Base-by-base conservation (phyloP, 805 yeast genomes). In the Saccharomycopsis fodiens region DNA sequence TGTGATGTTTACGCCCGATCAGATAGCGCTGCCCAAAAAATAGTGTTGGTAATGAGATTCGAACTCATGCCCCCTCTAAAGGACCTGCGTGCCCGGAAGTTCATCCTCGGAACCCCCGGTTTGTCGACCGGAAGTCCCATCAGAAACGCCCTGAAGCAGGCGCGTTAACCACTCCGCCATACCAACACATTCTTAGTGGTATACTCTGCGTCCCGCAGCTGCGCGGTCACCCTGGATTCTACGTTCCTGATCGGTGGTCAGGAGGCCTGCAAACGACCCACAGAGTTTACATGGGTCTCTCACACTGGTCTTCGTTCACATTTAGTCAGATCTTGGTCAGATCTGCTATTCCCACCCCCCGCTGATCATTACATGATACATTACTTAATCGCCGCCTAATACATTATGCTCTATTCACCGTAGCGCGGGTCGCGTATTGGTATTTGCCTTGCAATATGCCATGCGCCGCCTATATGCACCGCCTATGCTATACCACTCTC, bases 141-240 rank as follows among this genome's bases (percentile, higher is more conserved):
- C 39, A n/a, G 22, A n/a, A 4, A 13, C 16, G 10, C 15, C 43
- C 43, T 40, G 43, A 40, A 40, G 36, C 43, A 40, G 43, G 31
- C 43, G 43, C 43, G 43, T 40, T 25, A 16, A 40, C 35, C 29
- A 27, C 31, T 40, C 43, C 43, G 43, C 43, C 43, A 40, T 40
- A 25, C 43, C 43, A 40, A 40, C 43, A 29, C n/a, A 19, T 17
- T 20, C 32, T 23, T 36, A 13, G 5, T 17, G 20, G 4, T 7
- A 15, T 36, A 13, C 20, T 7, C 8, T 13, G 21, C 40, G 20
- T 4, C n/a, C 7, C 20, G 20, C 23, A 13, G 27, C 40, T 36
- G 16, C 15, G 12, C 13, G 7, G 7, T 16, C 40, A 5, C 6
- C 27, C 20, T 36, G 29, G 29, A 25, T 25, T 25, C 10, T 25